Evolutionary conservation across 2,329 filamentous ascomycete genomes (phyloP).

Genomic region (Alternaria alternata): DNA sequence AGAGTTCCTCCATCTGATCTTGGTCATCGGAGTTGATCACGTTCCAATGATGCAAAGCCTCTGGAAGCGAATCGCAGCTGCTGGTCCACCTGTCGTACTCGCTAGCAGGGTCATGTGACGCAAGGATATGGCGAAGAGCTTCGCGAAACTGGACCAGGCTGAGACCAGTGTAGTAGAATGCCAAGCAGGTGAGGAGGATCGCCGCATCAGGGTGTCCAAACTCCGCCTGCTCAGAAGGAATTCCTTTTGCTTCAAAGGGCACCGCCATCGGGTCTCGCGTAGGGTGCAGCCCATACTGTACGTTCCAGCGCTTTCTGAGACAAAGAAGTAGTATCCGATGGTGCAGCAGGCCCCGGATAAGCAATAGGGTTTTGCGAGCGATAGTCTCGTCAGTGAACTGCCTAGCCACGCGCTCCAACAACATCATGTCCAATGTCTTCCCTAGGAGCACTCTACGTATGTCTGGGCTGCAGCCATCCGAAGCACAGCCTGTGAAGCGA

Average conservation of each 20-base stretch:
- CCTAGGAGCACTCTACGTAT: too few species aligned
- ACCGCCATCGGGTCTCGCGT: slow-evolving; percentile 64
- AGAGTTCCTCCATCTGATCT: slow-evolving; percentile 57
- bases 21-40: slow-evolving; percentile 56
- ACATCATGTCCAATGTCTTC: too few species aligned
- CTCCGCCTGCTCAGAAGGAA: slow-evolving; percentile 68
- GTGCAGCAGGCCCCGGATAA: slow-evolving; percentile 63
- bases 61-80: slow-evolving; percentile 28
- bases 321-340: slow-evolving; percentile 63
- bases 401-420: too few species aligned
- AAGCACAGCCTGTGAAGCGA: too few species aligned
- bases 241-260: slow-evolving; percentile 71
- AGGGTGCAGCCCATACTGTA: slow-evolving; percentile 68
- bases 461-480: too few species aligned
- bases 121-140: slow-evolving; percentile 58
- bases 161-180: slow-evolving; percentile 72
- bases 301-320: slow-evolving; percentile 69
- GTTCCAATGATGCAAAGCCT: slow-evolving; percentile 28
- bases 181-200: slow-evolving; percentile 70
- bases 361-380: too few species aligned
- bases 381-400: too few species aligned
- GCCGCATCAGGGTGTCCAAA: slow-evolving; percentile 74
- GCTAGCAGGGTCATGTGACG: slow-evolving; percentile 60
- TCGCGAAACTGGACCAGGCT: slow-evolving; percentile 58
- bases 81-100: slow-evolving; percentile 63